A percentile compares a stretch with the other conserved stretches of the same genome.
phyloP scores from a whole-genome alignment of 495 filamentous ascomycete species.

The Penicillium silybi region DNA sequence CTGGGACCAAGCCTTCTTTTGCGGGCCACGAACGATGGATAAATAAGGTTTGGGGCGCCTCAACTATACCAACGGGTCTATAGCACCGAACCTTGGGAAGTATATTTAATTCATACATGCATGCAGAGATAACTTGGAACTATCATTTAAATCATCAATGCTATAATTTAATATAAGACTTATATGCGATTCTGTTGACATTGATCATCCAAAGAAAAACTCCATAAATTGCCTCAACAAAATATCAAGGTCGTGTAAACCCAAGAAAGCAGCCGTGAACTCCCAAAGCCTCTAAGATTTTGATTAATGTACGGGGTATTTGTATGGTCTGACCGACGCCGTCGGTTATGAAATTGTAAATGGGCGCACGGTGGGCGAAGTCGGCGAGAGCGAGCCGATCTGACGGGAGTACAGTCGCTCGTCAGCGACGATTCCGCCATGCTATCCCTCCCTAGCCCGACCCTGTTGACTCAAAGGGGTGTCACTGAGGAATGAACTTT shows the following conservation, averaged over 20 bases:
- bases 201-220: slow-evolving; percentile 1
- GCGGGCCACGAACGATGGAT: background rate
- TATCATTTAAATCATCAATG: background rate
- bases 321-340: background rate
- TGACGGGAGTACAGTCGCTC: no score
- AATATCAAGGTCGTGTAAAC: slow-evolving; percentile 1
- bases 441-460: background rate
- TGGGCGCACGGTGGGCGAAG: background rate
- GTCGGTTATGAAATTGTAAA: background rate
- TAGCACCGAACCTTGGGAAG: background rate
- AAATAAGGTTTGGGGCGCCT: background rate
- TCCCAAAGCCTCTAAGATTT: slow-evolving; percentile 13
- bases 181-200: background rate
- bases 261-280: slow-evolving; percentile 5
- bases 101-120: background rate
- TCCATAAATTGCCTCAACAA: slow-evolving; percentile 3
- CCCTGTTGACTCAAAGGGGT: background rate
- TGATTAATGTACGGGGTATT: slow-evolving; percentile 22
- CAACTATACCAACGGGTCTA: background rate
- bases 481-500: background rate
- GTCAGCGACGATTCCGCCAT: background rate
- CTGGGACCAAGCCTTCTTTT: background rate
- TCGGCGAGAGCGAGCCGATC: no score
- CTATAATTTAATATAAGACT: no score
- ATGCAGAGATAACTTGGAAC: background rate